These are phyloP conservation scores for Malus hybrid DNA, from an alignment of 331 rosid genomes.

Conservation along the genomic window DNA sequence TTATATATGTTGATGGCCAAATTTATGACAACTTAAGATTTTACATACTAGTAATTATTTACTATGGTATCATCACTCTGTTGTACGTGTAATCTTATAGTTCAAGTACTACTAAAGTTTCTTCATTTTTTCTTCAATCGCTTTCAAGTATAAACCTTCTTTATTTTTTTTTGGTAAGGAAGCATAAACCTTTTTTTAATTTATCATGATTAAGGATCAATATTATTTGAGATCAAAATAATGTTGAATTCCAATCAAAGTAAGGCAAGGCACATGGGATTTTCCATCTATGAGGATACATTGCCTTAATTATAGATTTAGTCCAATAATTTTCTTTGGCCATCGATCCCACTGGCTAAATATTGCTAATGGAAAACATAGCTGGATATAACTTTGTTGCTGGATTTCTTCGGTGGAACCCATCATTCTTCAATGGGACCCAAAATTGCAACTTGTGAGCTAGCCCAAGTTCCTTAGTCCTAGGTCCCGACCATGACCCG, in stretches of 20 bases:
- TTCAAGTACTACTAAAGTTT: neutral
- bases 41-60: too few relatives aligned
- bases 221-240: neutral
- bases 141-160: neutral
- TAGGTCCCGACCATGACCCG: neutral
- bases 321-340: neutral
- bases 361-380: neutral
- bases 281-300: neutral
- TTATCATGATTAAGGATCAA: neutral
- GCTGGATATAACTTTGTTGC: slow-evolving; percentile 5
- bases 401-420: slow-evolving; percentile 1
- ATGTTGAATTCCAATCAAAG: neutral
- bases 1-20: too few relatives aligned
- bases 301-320: neutral
- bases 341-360: neutral
- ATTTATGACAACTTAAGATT: too few relatives aligned
- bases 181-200: neutral
- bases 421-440: neutral
- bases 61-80: neutral
- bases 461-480: neutral
- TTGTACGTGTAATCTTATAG: neutral
- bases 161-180: too few relatives aligned
- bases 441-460: neutral
- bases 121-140: neutral
- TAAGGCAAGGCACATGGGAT: neutral